These are phyloP conservation scores for Ophiostoma populinum DNA, from an alignment of 2,329 filamentous ascomycete species.

Conservation along the genomic window DNA sequence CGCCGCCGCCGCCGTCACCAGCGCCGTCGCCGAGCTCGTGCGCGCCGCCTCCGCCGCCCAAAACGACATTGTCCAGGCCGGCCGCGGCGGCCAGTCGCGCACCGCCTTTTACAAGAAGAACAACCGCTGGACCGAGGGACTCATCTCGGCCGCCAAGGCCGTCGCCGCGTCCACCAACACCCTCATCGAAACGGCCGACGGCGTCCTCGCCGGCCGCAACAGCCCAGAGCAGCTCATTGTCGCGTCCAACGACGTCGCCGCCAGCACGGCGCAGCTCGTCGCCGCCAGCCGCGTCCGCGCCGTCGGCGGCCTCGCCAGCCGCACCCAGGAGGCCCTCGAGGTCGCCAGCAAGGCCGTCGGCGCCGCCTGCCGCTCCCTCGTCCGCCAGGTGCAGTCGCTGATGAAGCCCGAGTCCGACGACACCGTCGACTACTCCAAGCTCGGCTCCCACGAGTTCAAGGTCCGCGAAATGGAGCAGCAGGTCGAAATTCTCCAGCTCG, in stretches of 20 bases:
- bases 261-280: slow-evolving; percentile 89
- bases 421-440: slow-evolving; percentile 74
- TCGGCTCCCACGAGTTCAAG: slow-evolving; percentile 94
- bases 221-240: slow-evolving; percentile 95
- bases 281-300: slow-evolving; percentile 93
- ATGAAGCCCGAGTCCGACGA: slow-evolving; percentile 74
- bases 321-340: slow-evolving; percentile 85
- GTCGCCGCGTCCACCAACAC: slow-evolving; percentile 88
- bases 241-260: slow-evolving; percentile 90
- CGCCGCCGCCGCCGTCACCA: slow-evolving; percentile 82
- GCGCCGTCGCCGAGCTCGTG: slow-evolving; percentile 84
- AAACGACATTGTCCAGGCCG: slow-evolving; percentile 89
- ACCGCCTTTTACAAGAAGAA: slow-evolving; percentile 99
- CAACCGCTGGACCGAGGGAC: slow-evolving; percentile 95
- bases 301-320: slow-evolving; percentile 68
- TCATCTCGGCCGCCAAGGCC: slow-evolving; percentile 93
- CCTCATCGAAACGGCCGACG: slow-evolving; percentile 94
- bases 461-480: slow-evolving; percentile 98
- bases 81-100: slow-evolving; percentile 67
- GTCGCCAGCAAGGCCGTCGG: slow-evolving; percentile 86
- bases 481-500: slow-evolving; percentile 93
- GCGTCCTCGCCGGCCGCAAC: slow-evolving; percentile 80
- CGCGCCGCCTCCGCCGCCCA: slow-evolving; percentile 86
- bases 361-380: slow-evolving; percentile 67
- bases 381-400: slow-evolving; percentile 85